Base-by-base conservation (phyloP, 75 land plant species). In the Selaginella moellendorffii region DNA sequence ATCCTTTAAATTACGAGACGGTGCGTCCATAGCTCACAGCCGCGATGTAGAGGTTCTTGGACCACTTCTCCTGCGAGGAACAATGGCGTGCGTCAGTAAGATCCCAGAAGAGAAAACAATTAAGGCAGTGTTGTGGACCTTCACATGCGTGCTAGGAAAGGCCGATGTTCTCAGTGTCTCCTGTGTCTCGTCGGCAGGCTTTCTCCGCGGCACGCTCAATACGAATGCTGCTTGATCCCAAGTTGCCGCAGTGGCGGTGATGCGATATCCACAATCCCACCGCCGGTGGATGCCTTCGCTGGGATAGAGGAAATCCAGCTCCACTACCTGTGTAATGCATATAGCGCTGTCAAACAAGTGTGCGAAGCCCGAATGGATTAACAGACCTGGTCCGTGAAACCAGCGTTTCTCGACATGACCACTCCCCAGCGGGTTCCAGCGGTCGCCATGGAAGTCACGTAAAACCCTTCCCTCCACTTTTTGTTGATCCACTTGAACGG, bases 321-420 rank as follows among this genome's bases (percentile, higher is more conserved):
- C 96, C 17, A 89, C 90, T 65, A 89, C 96, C 96, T 89, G 54
- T 36, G 46, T 36, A 36, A 5, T 36, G 46, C 46, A 36, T 36
- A 36, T 36, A 36, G 10, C 5, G 14, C 5, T 14, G 5, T 36
- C 5, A 36, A 36, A 36, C 46, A 36, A 36, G 14, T 36, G 14
- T 36, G 14, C 5, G 46, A 36, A 36, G 46, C 5, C 14, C 46
- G 5, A n/a, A n/a, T n/a, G 25, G 36, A 25, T 27, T 0, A 51
- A 5, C 42, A 19, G 28, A 86, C 95, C 90, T 88, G 95, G 54
- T 89, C 86, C 30, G 72, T 75, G 56, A 83, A 89, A n/a, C 96
- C 96, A 65, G 96, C 82, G 83, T 89, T 89, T 9, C 90, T 81
- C 1, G 96, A 89, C 96, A 89, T 89, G 21, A 89, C 96, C 53